Evolutionary conservation across 192 early-diverging fungal species (phyloP).

Genomic region (Rhizophlyctis rosea): DNA sequence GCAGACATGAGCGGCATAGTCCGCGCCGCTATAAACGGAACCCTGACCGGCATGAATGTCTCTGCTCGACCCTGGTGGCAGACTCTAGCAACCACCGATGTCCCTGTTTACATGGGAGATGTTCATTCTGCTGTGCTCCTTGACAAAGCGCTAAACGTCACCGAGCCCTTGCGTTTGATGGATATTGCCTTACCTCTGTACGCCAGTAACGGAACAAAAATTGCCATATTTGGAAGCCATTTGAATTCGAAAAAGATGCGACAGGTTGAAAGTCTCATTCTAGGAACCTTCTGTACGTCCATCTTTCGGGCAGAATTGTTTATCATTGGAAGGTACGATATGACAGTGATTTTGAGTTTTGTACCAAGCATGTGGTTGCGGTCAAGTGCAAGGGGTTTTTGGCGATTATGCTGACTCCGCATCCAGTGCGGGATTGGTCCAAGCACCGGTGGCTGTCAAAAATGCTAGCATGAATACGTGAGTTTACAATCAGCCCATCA

Average conservation of each 20-base stretch:
- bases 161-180: slow-evolving; percentile 19
- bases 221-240: slow-evolving; percentile 17
- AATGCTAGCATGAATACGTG: no score
- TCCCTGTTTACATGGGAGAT: slow-evolving; percentile 17
- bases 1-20: neutral
- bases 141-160: slow-evolving; percentile 18
- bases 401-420: neutral
- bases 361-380: no score
- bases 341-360: neutral
- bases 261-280: slow-evolving; percentile 1
- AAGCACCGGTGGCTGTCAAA: slow-evolving; percentile 7
- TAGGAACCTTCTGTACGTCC: slow-evolving; percentile 3
- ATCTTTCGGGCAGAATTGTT: slow-evolving; percentile 6
- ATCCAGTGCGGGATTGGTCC: neutral
- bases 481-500: no score
- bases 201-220: neutral
- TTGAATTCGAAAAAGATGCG: slow-evolving; percentile 8
- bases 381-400: no score
- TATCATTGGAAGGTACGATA: slow-evolving; percentile 11
- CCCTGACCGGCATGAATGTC: neutral
- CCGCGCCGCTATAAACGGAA: neutral
- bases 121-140: slow-evolving; percentile 22
- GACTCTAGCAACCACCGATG: slow-evolving; percentile 7
- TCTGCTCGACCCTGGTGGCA: slow-evolving; percentile 21
- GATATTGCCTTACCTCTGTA: slow-evolving; percentile 24